Percentiles rank a stretch among this genome's conserved stretches.
Conservation (phyloP, 2,329 filamentous ascomycete species). For the Calonectria fujianensis region DNA sequence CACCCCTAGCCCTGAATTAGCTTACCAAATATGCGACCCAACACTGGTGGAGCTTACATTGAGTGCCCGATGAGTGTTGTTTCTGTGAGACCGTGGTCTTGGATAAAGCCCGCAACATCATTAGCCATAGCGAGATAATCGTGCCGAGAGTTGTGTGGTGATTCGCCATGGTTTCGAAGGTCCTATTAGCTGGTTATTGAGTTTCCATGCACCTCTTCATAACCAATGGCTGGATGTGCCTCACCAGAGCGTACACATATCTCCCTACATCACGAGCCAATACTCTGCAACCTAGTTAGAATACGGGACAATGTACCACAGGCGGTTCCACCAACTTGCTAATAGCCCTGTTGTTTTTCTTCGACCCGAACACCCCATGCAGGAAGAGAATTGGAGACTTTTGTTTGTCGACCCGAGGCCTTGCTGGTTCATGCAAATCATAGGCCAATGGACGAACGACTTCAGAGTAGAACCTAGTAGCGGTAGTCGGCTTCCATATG, state of each 20-base stretch:
- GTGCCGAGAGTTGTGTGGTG: constrained; percentile 84
- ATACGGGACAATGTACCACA: background rate
- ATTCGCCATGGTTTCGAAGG: constrained; percentile 94
- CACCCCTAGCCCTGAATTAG: constrained; percentile 76
- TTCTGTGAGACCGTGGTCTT: constrained; percentile 80
- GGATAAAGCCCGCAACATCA: constrained; percentile 88
- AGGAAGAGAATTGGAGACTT: constrained; percentile 86
- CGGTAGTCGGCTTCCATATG: constrained; percentile 4
- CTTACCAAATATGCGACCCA: background rate
- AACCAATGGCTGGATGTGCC: constrained; percentile 53
- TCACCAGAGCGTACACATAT: constrained; percentile 87
- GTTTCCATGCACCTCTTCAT: constrained; percentile 35
- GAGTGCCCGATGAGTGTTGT: constrained; percentile 93
- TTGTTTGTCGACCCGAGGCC: constrained; percentile 61
- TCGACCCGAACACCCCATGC: constrained; percentile 95
- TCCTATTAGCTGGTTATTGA: constrained; percentile 72
- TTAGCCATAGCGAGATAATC: constrained; percentile 89
- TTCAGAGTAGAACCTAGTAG: constrained; percentile 48
- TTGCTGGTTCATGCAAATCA: constrained; percentile 78
- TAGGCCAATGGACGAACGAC: constrained; percentile 70
- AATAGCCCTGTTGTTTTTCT: constrained; percentile 94
- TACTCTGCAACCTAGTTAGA: constrained; percentile 70
- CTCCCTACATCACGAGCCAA: constrained; percentile 87
- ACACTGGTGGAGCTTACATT: constrained; percentile 76
- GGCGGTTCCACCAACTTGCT: constrained; percentile 82